A percentile compares a stretch with the other conserved stretches of the same genome.
Evolutionary conservation across 306 rosid genomes (phyloP).

Genomic region (Hippophae gyantsensis): DNA sequence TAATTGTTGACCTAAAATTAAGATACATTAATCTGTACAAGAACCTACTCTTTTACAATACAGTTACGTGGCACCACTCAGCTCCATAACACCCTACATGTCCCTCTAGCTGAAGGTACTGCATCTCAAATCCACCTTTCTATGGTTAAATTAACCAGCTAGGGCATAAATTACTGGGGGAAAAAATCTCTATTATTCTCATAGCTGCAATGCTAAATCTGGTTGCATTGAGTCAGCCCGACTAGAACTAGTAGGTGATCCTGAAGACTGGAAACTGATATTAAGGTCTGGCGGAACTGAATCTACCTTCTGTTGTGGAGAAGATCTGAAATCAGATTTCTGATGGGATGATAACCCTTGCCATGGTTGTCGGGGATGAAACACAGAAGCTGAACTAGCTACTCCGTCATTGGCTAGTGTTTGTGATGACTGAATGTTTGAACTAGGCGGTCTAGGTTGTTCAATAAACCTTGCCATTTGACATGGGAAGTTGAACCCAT

Average conservation of each 20-base stretch:
- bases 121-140: constrained; percentile 36
- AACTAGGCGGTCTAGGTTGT: constrained; percentile 25
- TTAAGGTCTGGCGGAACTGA: constrained; percentile 56
- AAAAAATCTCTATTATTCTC: constrained; percentile 27
- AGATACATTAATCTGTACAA: constrained; percentile 45
- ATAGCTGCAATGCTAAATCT: constrained; percentile 57
- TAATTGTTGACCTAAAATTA: constrained; percentile 23
- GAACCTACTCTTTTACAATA: constrained; percentile 32
- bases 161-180: not conserved
- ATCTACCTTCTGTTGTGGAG: constrained; percentile 29
- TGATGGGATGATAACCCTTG: constrained; percentile 24
- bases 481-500: constrained; percentile 28
- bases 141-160: constrained; percentile 36
- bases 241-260: constrained; percentile 54
- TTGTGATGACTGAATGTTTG: constrained; percentile 29
- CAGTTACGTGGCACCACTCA: constrained; percentile 24
- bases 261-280: constrained; percentile 50
- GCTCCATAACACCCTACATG: constrained; percentile 12
- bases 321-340: constrained; percentile 18
- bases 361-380: constrained; percentile 24
- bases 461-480: constrained; percentile 35
- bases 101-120: constrained; percentile 17
- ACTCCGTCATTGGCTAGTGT: constrained; percentile 21
- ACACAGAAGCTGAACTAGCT: constrained; percentile 7
- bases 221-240: constrained; percentile 49